Base-by-base conservation (phyloP, 768 basidiomycete genomes). In the Collybia nuda region DNA sequence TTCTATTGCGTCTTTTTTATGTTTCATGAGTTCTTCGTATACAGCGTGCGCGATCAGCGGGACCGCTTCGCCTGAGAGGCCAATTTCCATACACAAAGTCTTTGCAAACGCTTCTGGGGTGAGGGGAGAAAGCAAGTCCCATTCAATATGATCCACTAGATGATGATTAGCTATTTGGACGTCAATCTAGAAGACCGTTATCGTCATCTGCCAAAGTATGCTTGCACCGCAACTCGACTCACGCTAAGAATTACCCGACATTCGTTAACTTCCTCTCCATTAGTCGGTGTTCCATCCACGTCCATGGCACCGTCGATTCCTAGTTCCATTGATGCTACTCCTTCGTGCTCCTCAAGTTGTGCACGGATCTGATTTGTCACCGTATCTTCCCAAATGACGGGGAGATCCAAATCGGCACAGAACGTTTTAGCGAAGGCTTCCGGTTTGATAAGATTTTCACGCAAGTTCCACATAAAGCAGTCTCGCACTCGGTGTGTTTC, bases 91-190 rank as follows among this genome's bases (percentile, higher is more conserved):
- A 60, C 90, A 93, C 28, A 98, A 85, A 44, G 80, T 84, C 35
- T 72, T 69, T 0, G 96, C 81, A 60, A 98, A 98, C 1, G 72
- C 76, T 64, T 96, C 89, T 1, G 96, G 96, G 0, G 93, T 95
- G 32, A 98, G 78, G 3, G 88, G 81, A 3, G 95, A 96, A 40
- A 90, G 81, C n/a, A 98, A 79, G 68, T 99, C 96, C 96, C 96
- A 99, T 69, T 99, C 97, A 57, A 99, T 93, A 62, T 94, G 90
- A 70, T 99, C 97, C 50, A 90, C 76, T 1, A 99, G 78, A 66
- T 96, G 93, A 64, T 93, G 79, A 41, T 87, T 90, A 19, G 87
- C 91, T 62, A 99, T 88, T 67, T 99, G 97, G 21, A 98, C 93
- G 70, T 99, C 97, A 63, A 99, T 92, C 93, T 97, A 26, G 26